Base-by-base conservation (phyloP, 768 basidiomycete genomes). In the Pleurotus djamor region DNA sequence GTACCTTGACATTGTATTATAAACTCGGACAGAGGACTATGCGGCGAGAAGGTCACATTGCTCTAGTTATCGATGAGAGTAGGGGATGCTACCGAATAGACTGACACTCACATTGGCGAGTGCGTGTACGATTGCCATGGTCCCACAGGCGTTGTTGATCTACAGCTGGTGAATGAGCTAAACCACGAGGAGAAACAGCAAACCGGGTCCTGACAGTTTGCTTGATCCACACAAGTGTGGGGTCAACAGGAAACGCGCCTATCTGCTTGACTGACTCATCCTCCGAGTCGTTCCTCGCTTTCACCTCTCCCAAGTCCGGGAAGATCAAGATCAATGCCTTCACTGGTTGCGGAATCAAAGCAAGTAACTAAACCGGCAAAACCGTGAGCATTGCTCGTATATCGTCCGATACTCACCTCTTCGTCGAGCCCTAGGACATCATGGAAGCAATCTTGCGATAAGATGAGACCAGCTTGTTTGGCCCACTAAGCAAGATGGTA, bases 261-360 rank as follows among this genome's bases (percentile, higher is more conserved):
- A 79, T 76, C 12, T 69, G 71, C 32, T 71, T 71, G 52, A 91
- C 80, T 63, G 70, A 68, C 47, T 72, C 72, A 62, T 94, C 92
- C 62, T 94, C 91, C 48, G 76, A 73, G 47, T 76, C 76, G 45
- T 86, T 76, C 44, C 76, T 80, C 4, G 60, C 67, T 14, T 83
- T 81, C 7, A 84, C 71, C 13, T 70, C 71, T 0, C 83, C 81
- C 0, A 80, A 71, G 58, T 85, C 79, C 4, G 96, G 96, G 72
- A 96, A 98, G 21, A 97, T 81, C 4, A 98, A 76, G 6, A 96
- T 75, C 8, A 97, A 83, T 0, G 96, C 96, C 67, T 89, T 89
- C 35, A 89, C 90, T 0, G 91, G 94, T 62, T 79, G 69, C 0
- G 89, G 78, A 0, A 96, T 87, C 67, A 92, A 78, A 0, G 59